Conservation (phyloP, 495 filamentous ascomycete genomes). For the Penicillium parvum region DNA sequence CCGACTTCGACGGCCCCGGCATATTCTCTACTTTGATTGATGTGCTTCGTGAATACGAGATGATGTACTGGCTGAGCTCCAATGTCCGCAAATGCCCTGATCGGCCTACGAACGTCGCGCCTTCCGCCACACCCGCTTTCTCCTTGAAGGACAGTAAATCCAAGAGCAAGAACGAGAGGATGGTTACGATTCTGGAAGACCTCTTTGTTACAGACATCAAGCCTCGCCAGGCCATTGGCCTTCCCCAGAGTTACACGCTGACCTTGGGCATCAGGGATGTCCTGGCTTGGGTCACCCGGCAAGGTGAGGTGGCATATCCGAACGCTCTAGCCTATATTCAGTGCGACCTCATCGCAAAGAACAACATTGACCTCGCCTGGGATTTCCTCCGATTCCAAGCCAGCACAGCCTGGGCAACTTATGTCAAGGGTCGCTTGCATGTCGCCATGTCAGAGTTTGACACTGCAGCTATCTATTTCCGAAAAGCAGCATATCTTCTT, state of each 20-base stretch:
- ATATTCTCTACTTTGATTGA: constrained; percentile 64
- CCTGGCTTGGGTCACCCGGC: constrained; percentile 45
- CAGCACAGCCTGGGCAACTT: constrained; percentile 68
- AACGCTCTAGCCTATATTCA: constrained; percentile 56
- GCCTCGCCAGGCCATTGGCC: constrained; percentile 37
- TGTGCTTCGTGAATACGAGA: constrained; percentile 66
- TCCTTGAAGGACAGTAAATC: constrained; percentile 27
- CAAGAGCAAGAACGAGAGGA: constrained; percentile 23
- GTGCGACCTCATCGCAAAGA: constrained; percentile 64
- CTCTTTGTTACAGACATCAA: constrained; percentile 46
- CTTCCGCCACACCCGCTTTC: constrained; percentile 20
- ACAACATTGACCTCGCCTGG: constrained; percentile 66
- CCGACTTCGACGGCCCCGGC: constrained; percentile 60
- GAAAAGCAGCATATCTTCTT: constrained; percentile 75
- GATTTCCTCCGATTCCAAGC: constrained; percentile 70
- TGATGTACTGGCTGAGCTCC: constrained; percentile 76
- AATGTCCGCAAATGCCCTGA: constrained; percentile 40
- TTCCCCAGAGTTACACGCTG: constrained; percentile 45
- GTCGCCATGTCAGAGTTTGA: constrained; percentile 67
- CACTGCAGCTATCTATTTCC: constrained; percentile 71
- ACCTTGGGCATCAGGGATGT: constrained; percentile 47
- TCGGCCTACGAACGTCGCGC: constrained; percentile 4
- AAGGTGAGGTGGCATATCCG: constrained; percentile 40
- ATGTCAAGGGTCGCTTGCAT: constrained; percentile 78
- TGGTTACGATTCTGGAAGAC: constrained; percentile 45